A percentile compares a stretch with the other conserved stretches of the same genome.
These are phyloP conservation scores for Aureobasidium sp. DNA, from an alignment of 2,329 filamentous ascomycete species.

Conservation along the genomic window DNA sequence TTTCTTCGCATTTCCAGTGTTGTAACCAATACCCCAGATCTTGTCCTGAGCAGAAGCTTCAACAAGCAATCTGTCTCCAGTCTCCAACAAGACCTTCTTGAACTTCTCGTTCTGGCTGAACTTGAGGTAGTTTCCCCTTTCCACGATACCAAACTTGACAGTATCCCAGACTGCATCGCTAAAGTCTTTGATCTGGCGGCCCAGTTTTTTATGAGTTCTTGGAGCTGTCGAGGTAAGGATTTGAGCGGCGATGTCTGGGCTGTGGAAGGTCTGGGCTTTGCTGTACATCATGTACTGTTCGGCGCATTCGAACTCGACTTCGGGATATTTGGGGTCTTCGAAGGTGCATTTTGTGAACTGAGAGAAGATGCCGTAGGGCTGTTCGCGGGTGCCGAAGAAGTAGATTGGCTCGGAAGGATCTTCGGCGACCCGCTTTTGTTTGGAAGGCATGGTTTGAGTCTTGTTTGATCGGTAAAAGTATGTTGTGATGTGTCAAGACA, in stretches of 20 bases:
- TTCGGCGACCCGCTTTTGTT: background rate
- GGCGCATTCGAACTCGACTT: background rate
- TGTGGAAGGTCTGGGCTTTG: constrained; percentile 6
- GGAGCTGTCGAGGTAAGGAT: background rate
- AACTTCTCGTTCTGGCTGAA: constrained; percentile 45
- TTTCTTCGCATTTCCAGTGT: constrained; percentile 41
- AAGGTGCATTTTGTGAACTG: constrained; percentile 49
- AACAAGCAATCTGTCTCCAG: constrained; percentile 54
- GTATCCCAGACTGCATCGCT: constrained; percentile 45
- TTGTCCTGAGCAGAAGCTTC: constrained; percentile 51
- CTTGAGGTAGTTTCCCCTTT: constrained; percentile 52
- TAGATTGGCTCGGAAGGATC: constrained; percentile 23
- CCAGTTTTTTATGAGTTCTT: constrained; percentile 45
- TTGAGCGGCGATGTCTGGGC: background rate
- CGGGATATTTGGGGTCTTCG: background rate
- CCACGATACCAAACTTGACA: constrained; percentile 50
- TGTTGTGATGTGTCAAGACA: background rate
- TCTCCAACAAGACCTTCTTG: constrained; percentile 46
- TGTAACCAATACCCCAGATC: constrained; percentile 62
- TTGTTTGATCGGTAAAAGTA: background rate
- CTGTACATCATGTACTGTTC: constrained; percentile 15
- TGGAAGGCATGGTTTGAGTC: background rate
- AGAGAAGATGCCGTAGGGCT: constrained; percentile 49
- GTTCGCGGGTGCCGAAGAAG: constrained; percentile 37
- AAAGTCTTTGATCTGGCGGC: constrained; percentile 50